Percentiles rank a stretch among this genome's conserved stretches.
phyloP scores from a whole-genome alignment of 225 moss, liverwort and hornwort species.

The Straminergon stramineum region DNA sequence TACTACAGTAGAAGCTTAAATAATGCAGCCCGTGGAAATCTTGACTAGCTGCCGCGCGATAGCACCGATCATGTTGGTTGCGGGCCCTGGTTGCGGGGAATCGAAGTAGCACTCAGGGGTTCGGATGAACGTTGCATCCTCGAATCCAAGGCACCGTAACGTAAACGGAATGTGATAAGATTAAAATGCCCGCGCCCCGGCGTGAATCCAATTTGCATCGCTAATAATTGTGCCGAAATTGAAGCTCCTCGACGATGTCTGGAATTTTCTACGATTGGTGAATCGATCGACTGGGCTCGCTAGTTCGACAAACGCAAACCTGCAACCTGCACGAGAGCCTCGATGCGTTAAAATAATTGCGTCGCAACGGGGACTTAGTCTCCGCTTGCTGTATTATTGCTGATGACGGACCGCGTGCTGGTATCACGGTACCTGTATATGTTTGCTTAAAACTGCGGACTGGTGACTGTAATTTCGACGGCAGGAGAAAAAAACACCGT shows the following conservation, averaged over 20 bases:
- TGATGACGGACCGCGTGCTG: not conserved
- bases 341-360: conserved; percentile 6
- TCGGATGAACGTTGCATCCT: not conserved
- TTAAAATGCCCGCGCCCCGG: not conserved
- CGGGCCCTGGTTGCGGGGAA: not conserved
- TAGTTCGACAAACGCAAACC: not conserved
- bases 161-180: not conserved
- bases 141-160: not conserved
- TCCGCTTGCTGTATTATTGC: conserved; percentile 6
- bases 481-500: not conserved
- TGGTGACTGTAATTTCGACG: not conserved
- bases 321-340: not conserved
- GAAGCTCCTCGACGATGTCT: not conserved
- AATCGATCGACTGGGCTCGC: not conserved
- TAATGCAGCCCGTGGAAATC: not conserved
- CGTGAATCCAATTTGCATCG: no score
- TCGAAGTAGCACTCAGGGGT: not conserved
- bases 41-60: not conserved
- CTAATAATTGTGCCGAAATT: not conserved
- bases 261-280: not conserved
- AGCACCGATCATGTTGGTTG: not conserved
- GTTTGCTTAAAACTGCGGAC: not conserved
- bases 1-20: not conserved
- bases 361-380: not conserved
- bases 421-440: not conserved